Base-by-base conservation (phyloP, 768 basidiomycete genomes). In the Asterophora parasitica region DNA sequence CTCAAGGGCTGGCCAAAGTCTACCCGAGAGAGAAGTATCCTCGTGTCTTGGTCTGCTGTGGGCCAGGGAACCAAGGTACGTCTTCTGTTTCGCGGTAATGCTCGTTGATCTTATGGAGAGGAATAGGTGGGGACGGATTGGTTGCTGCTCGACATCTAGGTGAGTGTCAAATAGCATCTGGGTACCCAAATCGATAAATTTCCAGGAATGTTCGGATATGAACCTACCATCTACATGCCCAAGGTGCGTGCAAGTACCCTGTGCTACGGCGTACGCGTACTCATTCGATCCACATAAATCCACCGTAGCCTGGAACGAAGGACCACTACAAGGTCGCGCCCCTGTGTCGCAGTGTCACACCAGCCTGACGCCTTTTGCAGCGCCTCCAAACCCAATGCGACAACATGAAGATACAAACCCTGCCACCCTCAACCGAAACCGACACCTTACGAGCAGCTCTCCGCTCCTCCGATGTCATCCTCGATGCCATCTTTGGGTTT, bases 401-500 rank as follows among this genome's bases (percentile, higher is more conserved):
- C 50, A 97, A 96, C 65, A 86, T 96, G 81, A 68, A 78, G 36
- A 95, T 99, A 56, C 78, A 77, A 3, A 81, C 86, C 4, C 61
- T 95, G 20, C 70, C 77, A 2, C 71, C 76, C 7, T 71, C 77
- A 4, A 67, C 63, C 32, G 75, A 78, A 16, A 55, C 65, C 12
- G 69, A 73, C 15, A 56, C 71, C 28, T 74, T 88, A 15, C 62
- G 67, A 39, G 61, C 68, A 35, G 77, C 78, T 5, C 72, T 88
- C 31, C 59, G 70, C 6, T 71, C 76, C 26, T 79, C 81, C 4
- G 89, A 96, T 64, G 82, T 96, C 35, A 78, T 98, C 15, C 74
- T 99, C 45, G 96, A 99, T 61, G 92, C 94, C 4, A 88, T 99
- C 48, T 99, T 99, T 58, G 96, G 95, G 4, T 98, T 99, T 71